A percentile compares a stretch with the other conserved stretches of the same genome.
These are phyloP conservation scores for Salix suchowensis DNA, from an alignment of 345 rosid species.

Conservation along the genomic window DNA sequence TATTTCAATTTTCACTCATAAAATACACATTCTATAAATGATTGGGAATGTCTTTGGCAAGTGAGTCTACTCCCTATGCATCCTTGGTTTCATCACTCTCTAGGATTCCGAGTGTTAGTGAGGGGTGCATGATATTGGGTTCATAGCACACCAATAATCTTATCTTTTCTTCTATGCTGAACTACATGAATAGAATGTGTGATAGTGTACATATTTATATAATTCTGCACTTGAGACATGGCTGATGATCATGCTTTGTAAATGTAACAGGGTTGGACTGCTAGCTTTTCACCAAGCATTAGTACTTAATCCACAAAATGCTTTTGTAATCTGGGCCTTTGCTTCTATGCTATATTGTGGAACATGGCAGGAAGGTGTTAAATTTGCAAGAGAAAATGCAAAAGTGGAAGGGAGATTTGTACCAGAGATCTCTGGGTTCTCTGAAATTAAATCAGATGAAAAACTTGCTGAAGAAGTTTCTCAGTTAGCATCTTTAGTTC, in stretches of 20 bases:
- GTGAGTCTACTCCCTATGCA: no score
- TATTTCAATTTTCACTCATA: neutral
- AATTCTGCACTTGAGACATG: neutral
- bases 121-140: no score
- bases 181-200: no score
- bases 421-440: slow-evolving; percentile 60
- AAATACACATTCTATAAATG: neutral
- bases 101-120: no score
- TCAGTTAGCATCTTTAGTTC: slow-evolving; percentile 46
- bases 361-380: slow-evolving; percentile 60
- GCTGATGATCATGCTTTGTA: slow-evolving; percentile 16
- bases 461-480: slow-evolving; percentile 56
- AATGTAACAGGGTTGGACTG: slow-evolving; percentile 62
- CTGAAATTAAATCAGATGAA: slow-evolving; percentile 45
- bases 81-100: no score
- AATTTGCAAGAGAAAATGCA: slow-evolving; percentile 52
- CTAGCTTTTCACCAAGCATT: slow-evolving; percentile 85
- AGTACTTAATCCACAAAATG: slow-evolving; percentile 70
- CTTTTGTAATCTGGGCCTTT: slow-evolving; percentile 53
- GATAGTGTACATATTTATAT: neutral
- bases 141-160: no score
- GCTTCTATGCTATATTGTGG: slow-evolving; percentile 72
- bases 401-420: slow-evolving; percentile 28
- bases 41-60: neutral
- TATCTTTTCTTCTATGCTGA: no score